Percentiles rank a stretch among this genome's conserved stretches.
These are phyloP conservation scores for Coemansia sp. DNA, from an alignment of 192 early-diverging fungal species.

Conservation along the genomic window DNA sequence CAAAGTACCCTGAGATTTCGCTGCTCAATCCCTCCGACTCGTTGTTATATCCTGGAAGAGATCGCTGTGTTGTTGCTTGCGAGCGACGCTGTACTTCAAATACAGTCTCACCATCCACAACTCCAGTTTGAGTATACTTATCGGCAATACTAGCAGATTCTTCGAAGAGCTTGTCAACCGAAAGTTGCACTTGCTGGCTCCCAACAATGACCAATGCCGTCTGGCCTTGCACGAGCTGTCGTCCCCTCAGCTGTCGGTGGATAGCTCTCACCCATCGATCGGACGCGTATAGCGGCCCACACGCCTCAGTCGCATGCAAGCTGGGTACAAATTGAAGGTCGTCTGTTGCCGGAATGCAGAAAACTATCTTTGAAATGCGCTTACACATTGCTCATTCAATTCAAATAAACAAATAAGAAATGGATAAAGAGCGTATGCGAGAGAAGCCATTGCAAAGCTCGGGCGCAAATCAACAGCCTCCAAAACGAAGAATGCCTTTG, in stretches of 20 bases:
- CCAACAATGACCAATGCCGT: neutral
- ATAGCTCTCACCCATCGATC: neutral
- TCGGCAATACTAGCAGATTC: neutral
- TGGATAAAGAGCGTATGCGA: neutral
- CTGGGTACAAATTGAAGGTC: neutral
- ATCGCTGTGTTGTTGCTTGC: neutral
- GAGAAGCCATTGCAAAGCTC: neutral
- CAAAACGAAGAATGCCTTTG: neutral
- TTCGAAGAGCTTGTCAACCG: neutral
- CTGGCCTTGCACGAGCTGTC: neutral
- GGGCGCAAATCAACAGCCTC: neutral
- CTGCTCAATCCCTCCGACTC: conserved; percentile 7
- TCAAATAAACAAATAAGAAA: neutral
- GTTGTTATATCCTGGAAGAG: conserved; percentile 28
- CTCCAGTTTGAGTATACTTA: neutral
- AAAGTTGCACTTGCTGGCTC: neutral
- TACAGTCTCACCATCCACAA: neutral
- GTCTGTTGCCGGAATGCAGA: neutral
- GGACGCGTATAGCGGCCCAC: neutral
- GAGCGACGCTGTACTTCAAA: neutral
- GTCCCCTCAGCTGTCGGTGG: neutral
- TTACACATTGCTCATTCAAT: neutral
- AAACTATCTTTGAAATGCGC: neutral
- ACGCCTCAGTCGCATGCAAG: neutral
- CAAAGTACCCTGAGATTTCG: conserved; percentile 41